These are phyloP conservation scores for Fusarium sp. DNA, from an alignment of 2,329 filamentous ascomycete genomes.

Conservation along the genomic window DNA sequence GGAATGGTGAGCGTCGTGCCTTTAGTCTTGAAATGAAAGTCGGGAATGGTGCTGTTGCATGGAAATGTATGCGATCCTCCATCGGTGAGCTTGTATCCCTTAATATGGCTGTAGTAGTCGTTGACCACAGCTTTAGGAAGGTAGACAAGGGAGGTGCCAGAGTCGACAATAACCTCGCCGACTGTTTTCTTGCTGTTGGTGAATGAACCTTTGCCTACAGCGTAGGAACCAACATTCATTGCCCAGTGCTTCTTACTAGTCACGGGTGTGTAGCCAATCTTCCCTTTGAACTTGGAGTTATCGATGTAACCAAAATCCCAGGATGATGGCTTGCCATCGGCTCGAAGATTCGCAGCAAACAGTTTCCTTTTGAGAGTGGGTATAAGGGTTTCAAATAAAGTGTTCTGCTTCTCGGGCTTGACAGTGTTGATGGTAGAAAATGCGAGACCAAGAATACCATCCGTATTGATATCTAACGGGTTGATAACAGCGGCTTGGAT, in stretches of 20 bases:
- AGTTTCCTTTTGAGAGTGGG: neutral
- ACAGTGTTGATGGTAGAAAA: neutral
- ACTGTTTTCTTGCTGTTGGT: neutral
- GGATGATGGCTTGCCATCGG: neutral
- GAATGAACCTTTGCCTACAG: neutral
- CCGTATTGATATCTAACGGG: accelerated
- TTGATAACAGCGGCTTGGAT: neutral
- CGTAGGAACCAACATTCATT: neutral
- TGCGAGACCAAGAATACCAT: neutral
- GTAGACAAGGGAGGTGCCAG: neutral
- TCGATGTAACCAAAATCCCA: conserved; percentile 5
- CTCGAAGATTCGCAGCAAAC: neutral
- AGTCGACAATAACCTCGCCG: neutral
- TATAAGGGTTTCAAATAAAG: neutral
- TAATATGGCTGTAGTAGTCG: neutral
- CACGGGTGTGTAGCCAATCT: neutral
- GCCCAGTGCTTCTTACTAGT: neutral
- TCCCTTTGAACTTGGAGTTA: neutral
- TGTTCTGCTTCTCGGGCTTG: neutral
- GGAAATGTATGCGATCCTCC: neutral
- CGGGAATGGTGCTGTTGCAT: neutral
- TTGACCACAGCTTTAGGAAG: neutral
- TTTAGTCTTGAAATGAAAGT: neutral
- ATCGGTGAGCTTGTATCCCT: neutral
- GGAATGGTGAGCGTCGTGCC: neutral